Percentiles rank a stretch among this genome's conserved stretches.
phyloP scores from a whole-genome alignment of 768 basidiomycete species.

The Brasilioporus rufonigricans region DNA sequence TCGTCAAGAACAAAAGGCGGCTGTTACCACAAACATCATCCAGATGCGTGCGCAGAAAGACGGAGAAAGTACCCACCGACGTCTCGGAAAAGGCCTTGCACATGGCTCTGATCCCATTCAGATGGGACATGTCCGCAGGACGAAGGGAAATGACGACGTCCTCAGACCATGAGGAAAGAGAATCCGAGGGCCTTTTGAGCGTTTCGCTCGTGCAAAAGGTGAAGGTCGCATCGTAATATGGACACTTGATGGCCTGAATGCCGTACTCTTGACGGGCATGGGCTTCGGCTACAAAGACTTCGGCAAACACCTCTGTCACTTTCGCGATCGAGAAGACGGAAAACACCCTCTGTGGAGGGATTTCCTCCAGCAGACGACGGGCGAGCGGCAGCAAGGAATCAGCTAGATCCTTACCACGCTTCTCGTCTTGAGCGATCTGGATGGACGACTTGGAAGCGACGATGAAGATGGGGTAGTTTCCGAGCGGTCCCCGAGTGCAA shows the following conservation, averaged over 20 bases:
- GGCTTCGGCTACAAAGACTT: slow-evolving; percentile 48
- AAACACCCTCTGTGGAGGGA: slow-evolving; percentile 34
- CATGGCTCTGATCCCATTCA: slow-evolving; percentile 37
- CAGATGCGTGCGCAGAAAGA: too few relatives aligned
- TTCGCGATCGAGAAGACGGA: slow-evolving; percentile 61
- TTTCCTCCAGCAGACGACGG: slow-evolving; percentile 9
- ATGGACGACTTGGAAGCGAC: slow-evolving; percentile 12
- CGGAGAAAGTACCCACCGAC: slow-evolving; percentile 43
- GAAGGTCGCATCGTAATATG: slow-evolving; percentile 65
- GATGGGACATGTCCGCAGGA: slow-evolving; percentile 33
- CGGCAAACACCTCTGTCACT: slow-evolving; percentile 46
- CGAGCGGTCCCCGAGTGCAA: slow-evolving; percentile 1
- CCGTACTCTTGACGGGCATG: not conserved
- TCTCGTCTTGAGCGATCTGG: slow-evolving; percentile 15
- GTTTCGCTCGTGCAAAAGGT: slow-evolving; percentile 51
- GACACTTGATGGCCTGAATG: slow-evolving; percentile 30
- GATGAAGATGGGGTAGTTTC: slow-evolving; percentile 14
- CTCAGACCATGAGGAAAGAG: not conserved
- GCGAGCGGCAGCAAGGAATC: slow-evolving; percentile 11
- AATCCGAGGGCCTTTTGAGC: slow-evolving; percentile 20
- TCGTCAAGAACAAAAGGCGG: slow-evolving; percentile 51
- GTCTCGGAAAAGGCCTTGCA: slow-evolving; percentile 57
- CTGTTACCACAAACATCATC: slow-evolving; percentile 29
- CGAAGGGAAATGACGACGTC: slow-evolving; percentile 30
- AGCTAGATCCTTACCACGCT: not conserved